Percentiles rank a stretch among this genome's conserved stretches.
phyloP scores from a whole-genome alignment of 306 rosid species.

The Medicago ruthenica region DNA sequence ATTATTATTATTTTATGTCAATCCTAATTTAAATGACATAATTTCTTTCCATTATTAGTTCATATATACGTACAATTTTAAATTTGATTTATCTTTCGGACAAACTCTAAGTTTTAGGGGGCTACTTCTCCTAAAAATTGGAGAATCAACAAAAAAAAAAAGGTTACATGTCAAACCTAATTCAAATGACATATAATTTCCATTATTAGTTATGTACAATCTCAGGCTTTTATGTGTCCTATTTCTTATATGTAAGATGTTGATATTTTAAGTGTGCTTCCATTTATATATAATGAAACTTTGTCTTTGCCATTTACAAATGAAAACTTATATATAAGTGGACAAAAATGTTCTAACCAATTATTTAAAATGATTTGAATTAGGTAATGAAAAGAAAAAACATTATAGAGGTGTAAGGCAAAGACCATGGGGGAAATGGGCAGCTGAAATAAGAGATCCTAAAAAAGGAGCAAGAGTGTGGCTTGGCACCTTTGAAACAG shows the following conservation, averaged over 20 bases:
- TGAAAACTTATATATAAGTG: background rate
- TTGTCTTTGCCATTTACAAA: too few relatives aligned
- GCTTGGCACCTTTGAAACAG: conserved; percentile 68
- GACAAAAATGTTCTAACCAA: background rate
- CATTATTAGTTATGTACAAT: too few relatives aligned
- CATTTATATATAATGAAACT: background rate
- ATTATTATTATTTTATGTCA: conserved; percentile 6
- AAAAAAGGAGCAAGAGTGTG: conserved; percentile 59
- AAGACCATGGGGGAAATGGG: conserved; percentile 67
- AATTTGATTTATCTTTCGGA: too few relatives aligned
- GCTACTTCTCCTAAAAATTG: too few relatives aligned
- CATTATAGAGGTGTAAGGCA: conserved; percentile 64
- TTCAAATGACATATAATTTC: too few relatives aligned
- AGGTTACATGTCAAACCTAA: too few relatives aligned
- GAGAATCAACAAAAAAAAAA: too few relatives aligned
- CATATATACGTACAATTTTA: too few relatives aligned
- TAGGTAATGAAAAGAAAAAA: conserved; percentile 39
- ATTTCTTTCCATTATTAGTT: background rate
- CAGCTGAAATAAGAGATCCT: conserved; percentile 68
- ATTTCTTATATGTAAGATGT: background rate
- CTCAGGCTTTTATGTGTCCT: background rate
- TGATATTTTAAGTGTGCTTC: background rate
- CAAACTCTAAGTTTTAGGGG: too few relatives aligned
- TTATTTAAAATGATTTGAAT: background rate
- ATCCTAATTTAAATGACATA: conserved; percentile 1